Base-by-base conservation (phyloP, 768 basidiomycete genomes). In the Favolaschia claudopus region DNA sequence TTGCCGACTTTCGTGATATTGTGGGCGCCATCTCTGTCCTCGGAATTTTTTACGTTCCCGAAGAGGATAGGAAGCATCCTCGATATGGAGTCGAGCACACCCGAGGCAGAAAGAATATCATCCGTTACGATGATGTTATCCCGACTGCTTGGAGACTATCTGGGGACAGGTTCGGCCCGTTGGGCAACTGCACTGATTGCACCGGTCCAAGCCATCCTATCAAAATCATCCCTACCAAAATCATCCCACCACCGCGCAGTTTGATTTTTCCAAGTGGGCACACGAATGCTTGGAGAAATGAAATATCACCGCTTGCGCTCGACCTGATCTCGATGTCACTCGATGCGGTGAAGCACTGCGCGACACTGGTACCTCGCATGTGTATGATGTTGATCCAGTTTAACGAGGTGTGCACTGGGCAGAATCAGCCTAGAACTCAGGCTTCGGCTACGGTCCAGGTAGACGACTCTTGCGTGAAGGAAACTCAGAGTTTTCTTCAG, bases 21-120 rank as follows among this genome's bases (percentile, higher is more conserved):
- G 29, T 46, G 7, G 44, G 44, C 28, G 44, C 15, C 4, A 28
- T 46, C 29, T 27, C 25, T 7, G 29, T 46, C 33, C 24, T 46
- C 29, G 44, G 44, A 46, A 31, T 46, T 31, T 46, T 46, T 31
- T 46, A 46, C 24, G 24, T 46, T 46, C 29, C 44, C 7, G 44
- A 46, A 46, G 44, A 46, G 44, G 44, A 46, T 19, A 46, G 44
- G 29, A 46, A 27, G 28, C 7, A n/a, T 46, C 4, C 33, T 46
- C 44, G 44, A 28, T 32, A 32, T 31, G 44, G 44, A 46, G 17
- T 46, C 44, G 44, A 46, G 44, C 44, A 46, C 44, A 32, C 29
- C 33, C 44, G 44, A 46, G 44, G 44, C 15, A 46, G 44, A 46
- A 46, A 32, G 29, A 46, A 46, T 46, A 46, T 46, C 44, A 31